Conservation (phyloP, 345 rosid species). For the Eucalyptus regnans region DNA sequence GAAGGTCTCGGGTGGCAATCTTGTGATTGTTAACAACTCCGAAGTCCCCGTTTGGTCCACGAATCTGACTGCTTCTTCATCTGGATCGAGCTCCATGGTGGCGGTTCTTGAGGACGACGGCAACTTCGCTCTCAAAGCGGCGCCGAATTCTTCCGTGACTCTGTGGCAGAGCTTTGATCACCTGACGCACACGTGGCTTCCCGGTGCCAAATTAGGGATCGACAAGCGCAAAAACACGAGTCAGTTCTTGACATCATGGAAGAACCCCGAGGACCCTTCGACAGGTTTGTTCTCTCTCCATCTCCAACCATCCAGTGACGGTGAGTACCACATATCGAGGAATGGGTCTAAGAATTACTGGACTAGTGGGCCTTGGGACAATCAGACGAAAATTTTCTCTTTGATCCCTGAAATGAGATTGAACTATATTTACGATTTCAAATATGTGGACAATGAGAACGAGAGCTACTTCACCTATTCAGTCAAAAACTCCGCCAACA, state of each 20-base stretch:
- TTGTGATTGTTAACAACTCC: constrained; percentile 47
- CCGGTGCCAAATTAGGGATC: constrained; percentile 45
- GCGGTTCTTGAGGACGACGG: constrained; percentile 51
- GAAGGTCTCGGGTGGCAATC: constrained; percentile 49
- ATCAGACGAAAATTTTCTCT: constrained; percentile 18
- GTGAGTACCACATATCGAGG: constrained; percentile 39
- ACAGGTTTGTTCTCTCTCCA: constrained; percentile 70
- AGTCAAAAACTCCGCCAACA: constrained; percentile 1
- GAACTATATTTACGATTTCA: constrained; percentile 43
- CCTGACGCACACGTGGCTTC: constrained; percentile 64
- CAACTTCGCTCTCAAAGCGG: constrained; percentile 44
- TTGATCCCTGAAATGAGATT: constrained; percentile 63
- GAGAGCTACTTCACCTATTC: constrained; percentile 63
- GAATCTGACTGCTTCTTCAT: constrained; percentile 15
- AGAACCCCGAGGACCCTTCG: constrained; percentile 44
- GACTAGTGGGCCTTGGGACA: constrained; percentile 67
- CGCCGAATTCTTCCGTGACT: background rate
- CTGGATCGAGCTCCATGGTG: constrained; percentile 4
- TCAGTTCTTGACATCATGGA: constrained; percentile 55
- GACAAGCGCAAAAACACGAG: constrained; percentile 22
- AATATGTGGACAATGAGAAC: constrained; percentile 13
- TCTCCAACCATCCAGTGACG: constrained; percentile 30
- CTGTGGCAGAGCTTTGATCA: constrained; percentile 80
- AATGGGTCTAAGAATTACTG: constrained; percentile 36
- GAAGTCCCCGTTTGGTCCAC: constrained; percentile 59